phyloP scores from a whole-genome alignment of 345 rosid species.

The Clarkia xantiana region DNA sequence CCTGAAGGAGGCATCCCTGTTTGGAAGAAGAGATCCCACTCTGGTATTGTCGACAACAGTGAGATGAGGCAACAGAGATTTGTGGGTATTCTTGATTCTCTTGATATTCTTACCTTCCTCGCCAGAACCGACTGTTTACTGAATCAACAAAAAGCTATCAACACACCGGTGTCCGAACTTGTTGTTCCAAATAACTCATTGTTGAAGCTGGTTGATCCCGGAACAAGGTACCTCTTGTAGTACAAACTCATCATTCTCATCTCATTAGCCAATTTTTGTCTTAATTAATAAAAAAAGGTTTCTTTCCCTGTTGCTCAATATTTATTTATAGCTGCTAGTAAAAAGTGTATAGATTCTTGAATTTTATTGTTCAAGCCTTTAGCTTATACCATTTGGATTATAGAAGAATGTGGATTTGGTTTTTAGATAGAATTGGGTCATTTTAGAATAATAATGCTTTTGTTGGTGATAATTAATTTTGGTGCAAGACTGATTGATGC shows the following conservation, averaged over 20 bases:
- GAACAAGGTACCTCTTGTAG: no score
- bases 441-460: no score
- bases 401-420: no score
- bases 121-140: slow-evolving; percentile 60
- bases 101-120: slow-evolving; percentile 66
- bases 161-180: slow-evolving; percentile 67
- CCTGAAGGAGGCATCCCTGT: slow-evolving; percentile 89
- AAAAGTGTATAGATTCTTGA: no score
- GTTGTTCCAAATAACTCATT: slow-evolving; percentile 42
- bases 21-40: slow-evolving; percentile 60
- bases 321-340: no score
- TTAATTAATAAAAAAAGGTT: no score
- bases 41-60: slow-evolving; percentile 42
- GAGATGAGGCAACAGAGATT: slow-evolving; percentile 76
- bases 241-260: no score
- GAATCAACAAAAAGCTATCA: slow-evolving; percentile 71
- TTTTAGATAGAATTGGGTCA: no score
- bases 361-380: no score
- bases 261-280: no score
- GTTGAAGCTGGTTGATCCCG: slow-evolving; percentile 85
- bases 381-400: no score
- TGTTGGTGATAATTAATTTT: no score
- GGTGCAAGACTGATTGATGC: slow-evolving; percentile 74
- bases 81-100: slow-evolving; percentile 75
- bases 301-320: not conserved